These are phyloP conservation scores for Podaxis sp. DNA, from an alignment of 768 basidiomycete species.

Conservation along the genomic window DNA sequence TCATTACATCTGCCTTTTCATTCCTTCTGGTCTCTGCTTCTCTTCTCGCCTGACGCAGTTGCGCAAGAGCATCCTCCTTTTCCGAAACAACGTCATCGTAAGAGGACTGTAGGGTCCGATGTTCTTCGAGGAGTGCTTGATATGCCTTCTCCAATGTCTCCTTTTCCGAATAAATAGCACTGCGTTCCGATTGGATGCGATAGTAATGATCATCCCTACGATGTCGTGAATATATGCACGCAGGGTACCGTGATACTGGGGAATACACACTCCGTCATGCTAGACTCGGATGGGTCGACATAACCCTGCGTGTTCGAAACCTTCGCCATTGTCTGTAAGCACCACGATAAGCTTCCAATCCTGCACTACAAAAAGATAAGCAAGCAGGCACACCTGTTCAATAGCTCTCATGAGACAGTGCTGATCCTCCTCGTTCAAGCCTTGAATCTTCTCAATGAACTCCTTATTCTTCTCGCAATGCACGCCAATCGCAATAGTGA, in stretches of 20 bases:
- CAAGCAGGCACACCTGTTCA: constrained; percentile 61
- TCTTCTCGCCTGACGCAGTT: constrained; percentile 54
- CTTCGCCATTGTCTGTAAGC: constrained; percentile 67
- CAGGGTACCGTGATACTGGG: constrained; percentile 4
- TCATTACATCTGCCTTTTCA: constrained; percentile 71
- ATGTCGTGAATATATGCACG: constrained; percentile 10
- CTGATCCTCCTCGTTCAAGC: constrained; percentile 77
- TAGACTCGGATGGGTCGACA: constrained; percentile 47
- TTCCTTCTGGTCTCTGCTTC: constrained; percentile 58
- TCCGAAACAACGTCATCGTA: constrained; percentile 76
- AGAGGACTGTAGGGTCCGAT: constrained; percentile 66
- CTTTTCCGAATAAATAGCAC: constrained; percentile 76
- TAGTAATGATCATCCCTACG: constrained; percentile 88
- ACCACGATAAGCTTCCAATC: neutral
- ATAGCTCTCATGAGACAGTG: constrained; percentile 91
- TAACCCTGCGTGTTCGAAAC: constrained; percentile 49
- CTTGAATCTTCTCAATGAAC: constrained; percentile 87
- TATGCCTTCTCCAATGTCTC: constrained; percentile 83
- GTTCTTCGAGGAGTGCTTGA: constrained; percentile 69
- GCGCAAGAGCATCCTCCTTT: constrained; percentile 67
- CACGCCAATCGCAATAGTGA: constrained; percentile 82
- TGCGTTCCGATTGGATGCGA: constrained; percentile 75
- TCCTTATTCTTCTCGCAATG: constrained; percentile 87
- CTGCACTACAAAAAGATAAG: neutral
- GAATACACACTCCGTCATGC: constrained; percentile 72